A percentile compares a stretch with the other conserved stretches of the same genome.
Evolutionary conservation across 495 filamentous ascomycete genomes (phyloP).

Genomic region (Aspergillus asperescens): DNA sequence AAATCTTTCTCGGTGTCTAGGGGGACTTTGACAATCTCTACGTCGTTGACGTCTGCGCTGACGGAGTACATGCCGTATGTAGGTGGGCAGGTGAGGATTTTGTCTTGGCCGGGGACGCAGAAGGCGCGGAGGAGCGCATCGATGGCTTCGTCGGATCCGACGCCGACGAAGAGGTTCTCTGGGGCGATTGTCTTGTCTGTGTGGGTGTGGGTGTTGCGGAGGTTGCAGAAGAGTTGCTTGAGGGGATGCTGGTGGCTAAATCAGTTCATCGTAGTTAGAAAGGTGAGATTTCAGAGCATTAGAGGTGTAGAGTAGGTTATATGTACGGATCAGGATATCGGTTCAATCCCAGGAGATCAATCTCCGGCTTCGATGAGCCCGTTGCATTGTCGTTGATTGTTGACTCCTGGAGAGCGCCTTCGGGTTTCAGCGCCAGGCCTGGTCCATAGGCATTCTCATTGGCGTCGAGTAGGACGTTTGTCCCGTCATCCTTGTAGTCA

Average conservation of each 20-base stretch:
- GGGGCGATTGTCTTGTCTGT: slow-evolving; percentile 68
- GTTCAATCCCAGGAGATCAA: slow-evolving; percentile 76
- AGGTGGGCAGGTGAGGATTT: slow-evolving; percentile 88
- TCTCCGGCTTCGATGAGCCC: slow-evolving; percentile 37
- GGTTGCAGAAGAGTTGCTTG: slow-evolving; percentile 78
- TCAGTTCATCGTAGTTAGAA: neutral
- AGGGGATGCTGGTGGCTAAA: slow-evolving; percentile 75
- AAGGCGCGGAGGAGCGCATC: slow-evolving; percentile 90
- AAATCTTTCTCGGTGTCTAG: slow-evolving; percentile 60
- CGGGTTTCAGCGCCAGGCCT: slow-evolving; percentile 46
- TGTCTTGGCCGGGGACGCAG: slow-evolving; percentile 79
- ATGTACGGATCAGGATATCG: slow-evolving; percentile 89
- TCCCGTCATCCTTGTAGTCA: slow-evolving; percentile 99
- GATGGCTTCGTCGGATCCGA: slow-evolving; percentile 94
- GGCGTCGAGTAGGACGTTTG: slow-evolving; percentile 91
- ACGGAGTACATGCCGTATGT: slow-evolving; percentile 99
- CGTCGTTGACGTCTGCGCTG: slow-evolving; percentile 87
- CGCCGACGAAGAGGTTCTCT: slow-evolving; percentile 85
- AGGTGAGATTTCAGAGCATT: neutral
- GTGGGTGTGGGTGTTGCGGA: slow-evolving; percentile 82
- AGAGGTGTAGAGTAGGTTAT: neutral
- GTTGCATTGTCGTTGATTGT: slow-evolving; percentile 32
- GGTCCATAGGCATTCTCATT: slow-evolving; percentile 98
- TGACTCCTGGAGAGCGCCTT: slow-evolving; percentile 42
- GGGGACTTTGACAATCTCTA: slow-evolving; percentile 78